Evolutionary conservation across 1,139 yeast genomes (phyloP).

Genomic region (Nematodospora anomalae): DNA sequence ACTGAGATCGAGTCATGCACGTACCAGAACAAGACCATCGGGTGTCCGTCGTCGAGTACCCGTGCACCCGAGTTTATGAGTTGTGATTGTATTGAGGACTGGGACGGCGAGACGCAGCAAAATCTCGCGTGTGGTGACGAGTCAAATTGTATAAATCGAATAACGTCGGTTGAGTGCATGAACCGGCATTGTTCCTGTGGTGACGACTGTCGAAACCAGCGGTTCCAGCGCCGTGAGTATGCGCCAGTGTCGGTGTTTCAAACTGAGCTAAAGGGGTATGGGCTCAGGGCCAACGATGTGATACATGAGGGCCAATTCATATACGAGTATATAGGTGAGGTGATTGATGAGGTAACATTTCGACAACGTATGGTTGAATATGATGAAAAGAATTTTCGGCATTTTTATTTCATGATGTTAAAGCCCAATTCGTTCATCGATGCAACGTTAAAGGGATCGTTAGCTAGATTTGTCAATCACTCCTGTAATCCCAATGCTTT

Average conservation of each 20-base stretch:
- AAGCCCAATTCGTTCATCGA: slow-evolving; percentile 92
- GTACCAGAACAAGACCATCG: slow-evolving; percentile 60
- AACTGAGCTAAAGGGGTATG: slow-evolving; percentile 86
- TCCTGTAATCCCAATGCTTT: slow-evolving; percentile 93
- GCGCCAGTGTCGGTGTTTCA: slow-evolving; percentile 73
- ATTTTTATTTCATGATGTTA: slow-evolving; percentile 96
- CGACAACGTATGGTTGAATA: slow-evolving; percentile 72
- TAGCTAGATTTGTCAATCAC: slow-evolving; percentile 92
- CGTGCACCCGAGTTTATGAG: slow-evolving; percentile 64
- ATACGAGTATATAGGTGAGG: slow-evolving; percentile 93
- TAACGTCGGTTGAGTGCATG: slow-evolving; percentile 89
- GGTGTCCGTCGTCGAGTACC: slow-evolving; percentile 51
- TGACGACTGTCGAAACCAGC: slow-evolving; percentile 74
- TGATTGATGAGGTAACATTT: slow-evolving; percentile 74
- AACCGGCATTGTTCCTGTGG: slow-evolving; percentile 77
- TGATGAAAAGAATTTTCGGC: slow-evolving; percentile 69
- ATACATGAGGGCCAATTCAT: slow-evolving; percentile 69
- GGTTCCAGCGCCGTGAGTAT: slow-evolving; percentile 76
- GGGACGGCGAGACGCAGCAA: slow-evolving; percentile 31
- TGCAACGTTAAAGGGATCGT: slow-evolving; percentile 84
- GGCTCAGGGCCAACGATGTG: slow-evolving; percentile 67
- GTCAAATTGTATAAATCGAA: slow-evolving; percentile 86
- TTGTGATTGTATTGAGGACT: slow-evolving; percentile 74
- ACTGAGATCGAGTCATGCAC: slow-evolving; percentile 55
- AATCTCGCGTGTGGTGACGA: slow-evolving; percentile 84